Evolutionary conservation across 2,329 filamentous ascomycete species (phyloP).

Genomic region (Xylaria sp.): DNA sequence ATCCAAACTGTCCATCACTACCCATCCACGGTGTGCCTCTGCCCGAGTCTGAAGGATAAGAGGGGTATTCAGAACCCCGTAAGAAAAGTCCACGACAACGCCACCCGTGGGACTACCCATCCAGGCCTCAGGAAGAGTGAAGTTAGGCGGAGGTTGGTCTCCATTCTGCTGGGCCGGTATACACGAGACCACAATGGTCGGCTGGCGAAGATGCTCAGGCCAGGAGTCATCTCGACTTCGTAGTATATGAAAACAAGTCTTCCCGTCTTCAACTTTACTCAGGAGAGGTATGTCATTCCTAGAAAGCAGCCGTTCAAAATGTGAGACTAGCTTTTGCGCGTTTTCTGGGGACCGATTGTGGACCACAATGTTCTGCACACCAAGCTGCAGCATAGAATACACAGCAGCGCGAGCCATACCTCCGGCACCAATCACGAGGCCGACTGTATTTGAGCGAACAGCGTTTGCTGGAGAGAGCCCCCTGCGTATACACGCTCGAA

Average conservation of each 20-base stretch:
- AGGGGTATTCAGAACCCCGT: conserved; percentile 78
- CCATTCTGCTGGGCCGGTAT: conserved; percentile 77
- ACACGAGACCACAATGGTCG: conserved; percentile 80
- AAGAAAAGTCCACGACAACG: conserved; percentile 79
- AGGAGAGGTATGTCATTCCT: conserved; percentile 57
- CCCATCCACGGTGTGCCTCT: conserved; percentile 72
- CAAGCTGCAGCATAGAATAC: conserved; percentile 81
- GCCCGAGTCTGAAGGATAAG: conserved; percentile 74
- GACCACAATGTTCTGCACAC: conserved; percentile 79
- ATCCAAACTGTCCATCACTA: conserved; percentile 80
- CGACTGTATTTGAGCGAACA: conserved; percentile 65
- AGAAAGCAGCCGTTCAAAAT: conserved; percentile 71
- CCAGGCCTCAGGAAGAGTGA: conserved; percentile 76
- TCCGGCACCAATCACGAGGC: conserved; percentile 72
- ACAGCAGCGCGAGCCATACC: conserved; percentile 83
- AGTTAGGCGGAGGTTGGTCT: conserved; percentile 72
- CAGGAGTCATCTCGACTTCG: conserved; percentile 68
- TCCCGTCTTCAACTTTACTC: conserved; percentile 54
- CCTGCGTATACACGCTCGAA: conserved; percentile 76
- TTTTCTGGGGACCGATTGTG: conserved; percentile 77
- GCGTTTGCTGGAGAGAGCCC: conserved; percentile 79
- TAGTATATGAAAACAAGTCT: conserved; percentile 68
- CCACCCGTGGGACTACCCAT: conserved; percentile 78
- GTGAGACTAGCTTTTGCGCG: conserved; percentile 72
- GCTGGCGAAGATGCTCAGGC: conserved; percentile 70